phyloP scores from a whole-genome alignment of 2,329 filamentous ascomycete genomes.

The Ophiostoma montium region DNA sequence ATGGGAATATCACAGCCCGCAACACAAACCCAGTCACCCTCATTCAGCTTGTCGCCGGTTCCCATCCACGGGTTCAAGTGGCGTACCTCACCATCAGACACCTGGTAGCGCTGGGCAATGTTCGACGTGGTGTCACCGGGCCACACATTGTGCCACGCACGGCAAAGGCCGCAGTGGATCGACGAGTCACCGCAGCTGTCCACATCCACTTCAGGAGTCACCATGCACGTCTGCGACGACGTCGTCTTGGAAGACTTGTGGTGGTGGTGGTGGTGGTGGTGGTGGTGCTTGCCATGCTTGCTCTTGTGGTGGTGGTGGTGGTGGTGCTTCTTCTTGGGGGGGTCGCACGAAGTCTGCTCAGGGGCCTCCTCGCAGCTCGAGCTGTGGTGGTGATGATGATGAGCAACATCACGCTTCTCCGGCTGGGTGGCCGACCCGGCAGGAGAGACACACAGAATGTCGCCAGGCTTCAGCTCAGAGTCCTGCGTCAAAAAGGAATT shows the following conservation, averaged over 20 bases:
- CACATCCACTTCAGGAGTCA: background rate
- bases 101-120: constrained; percentile 1
- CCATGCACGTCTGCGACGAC: background rate
- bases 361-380: constrained; percentile 1
- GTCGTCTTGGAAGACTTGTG: background rate
- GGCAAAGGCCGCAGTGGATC: constrained; percentile 2
- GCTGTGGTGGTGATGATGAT: constrained; percentile 1
- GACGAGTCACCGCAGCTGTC: background rate
- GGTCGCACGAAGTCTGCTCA: background rate
- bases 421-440: background rate
- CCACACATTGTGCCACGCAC: constrained; percentile 6
- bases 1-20: constrained; percentile 4
- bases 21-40: constrained; percentile 7
- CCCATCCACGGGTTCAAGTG: constrained; percentile 7
- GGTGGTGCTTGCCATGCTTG: constrained; percentile 3
- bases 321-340: constrained; percentile 1
- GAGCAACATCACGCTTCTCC: constrained; percentile 8
- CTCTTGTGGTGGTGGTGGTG: constrained; percentile 1
- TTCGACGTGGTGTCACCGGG: background rate
- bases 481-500: constrained; percentile 7
- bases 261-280: background rate
- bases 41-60: background rate
- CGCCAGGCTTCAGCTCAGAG: constrained; percentile 1
- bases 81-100: background rate
- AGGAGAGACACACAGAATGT: constrained; percentile 6